A percentile compares a stretch with the other conserved stretches of the same genome.
Evolutionary conservation across 306 rosid species (phyloP).

Genomic region (Trifolium fragiferum): DNA sequence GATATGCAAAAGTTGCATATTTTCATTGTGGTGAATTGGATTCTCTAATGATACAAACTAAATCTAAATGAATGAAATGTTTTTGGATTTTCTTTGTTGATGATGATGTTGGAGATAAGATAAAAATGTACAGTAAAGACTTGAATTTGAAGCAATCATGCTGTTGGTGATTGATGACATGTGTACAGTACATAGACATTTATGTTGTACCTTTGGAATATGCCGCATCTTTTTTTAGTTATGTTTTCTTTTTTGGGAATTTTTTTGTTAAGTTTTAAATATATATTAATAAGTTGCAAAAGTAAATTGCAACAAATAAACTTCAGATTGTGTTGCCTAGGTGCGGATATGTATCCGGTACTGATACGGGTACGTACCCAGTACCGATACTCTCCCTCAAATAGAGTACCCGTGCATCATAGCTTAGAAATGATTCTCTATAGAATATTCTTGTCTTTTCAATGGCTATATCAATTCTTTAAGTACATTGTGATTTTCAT

Average conservation of each 20-base stretch:
- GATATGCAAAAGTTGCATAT: constrained; percentile 40
- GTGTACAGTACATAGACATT: constrained; percentile 25
- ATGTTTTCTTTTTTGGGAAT: too few relatives aligned
- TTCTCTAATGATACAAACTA: constrained; percentile 18
- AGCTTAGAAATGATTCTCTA: too few relatives aligned
- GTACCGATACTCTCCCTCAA: too few relatives aligned
- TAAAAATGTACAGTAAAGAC: neutral
- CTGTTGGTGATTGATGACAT: constrained; percentile 16
- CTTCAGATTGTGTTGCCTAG: too few relatives aligned
- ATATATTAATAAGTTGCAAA: neutral
- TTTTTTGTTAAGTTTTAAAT: neutral
- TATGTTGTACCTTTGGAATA: constrained; percentile 35
- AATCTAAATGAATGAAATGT: neutral
- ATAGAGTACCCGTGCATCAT: too few relatives aligned
- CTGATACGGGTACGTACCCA: too few relatives aligned
- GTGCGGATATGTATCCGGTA: too few relatives aligned
- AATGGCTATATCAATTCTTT: neutral
- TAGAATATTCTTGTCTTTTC: too few relatives aligned
- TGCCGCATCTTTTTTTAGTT: constrained; percentile 32
- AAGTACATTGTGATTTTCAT: neutral
- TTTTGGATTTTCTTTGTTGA: neutral
- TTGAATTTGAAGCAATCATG: constrained; percentile 22
- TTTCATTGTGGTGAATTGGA: constrained; percentile 43
- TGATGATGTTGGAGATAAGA: neutral
- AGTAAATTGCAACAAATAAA: too few relatives aligned